Base-by-base conservation (phyloP, 192 early-diverging fungal species). In the Podila minutissima region DNA sequence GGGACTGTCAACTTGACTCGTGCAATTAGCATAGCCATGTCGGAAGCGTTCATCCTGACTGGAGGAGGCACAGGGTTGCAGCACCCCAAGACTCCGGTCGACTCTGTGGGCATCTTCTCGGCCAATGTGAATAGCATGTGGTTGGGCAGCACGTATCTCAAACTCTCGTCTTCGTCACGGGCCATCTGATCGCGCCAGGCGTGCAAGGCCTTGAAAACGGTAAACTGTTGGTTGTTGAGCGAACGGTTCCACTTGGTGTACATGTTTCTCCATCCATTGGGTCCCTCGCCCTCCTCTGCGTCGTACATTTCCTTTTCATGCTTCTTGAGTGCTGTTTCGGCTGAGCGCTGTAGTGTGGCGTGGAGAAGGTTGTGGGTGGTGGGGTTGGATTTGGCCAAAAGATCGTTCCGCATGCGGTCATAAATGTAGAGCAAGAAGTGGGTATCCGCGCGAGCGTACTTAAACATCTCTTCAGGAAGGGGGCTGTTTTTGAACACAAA, bases 371-470 rank as follows among this genome's bases (percentile, higher is more conserved):
- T 93, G 66, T 88, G 86, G 6, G 89, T 89, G 6, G 86, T 89
- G 0, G 86, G 83, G 74, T 91, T 85, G 29, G 92, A 92, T 24
- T 88, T 83, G 48, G 74, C 75, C 35, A 99, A 59, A 13, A 98
- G 82, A 51, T 96, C 95, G 66, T 92, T 92, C 41, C 96, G 90
- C 92, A 99, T 92, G 24, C 91, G 86, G 86, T 99, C 97, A 74
- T 91, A 99, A 31, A 99, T 93, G 75, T 97, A 96, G 20, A 98
- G 87, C 29, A 99, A 87, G 71, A 94, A 99, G 73, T 99, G 98
- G 22, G 98, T 99, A 83, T 99, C 98, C 13, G 90, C 87, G 17
- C 96, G 89, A 1, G 98, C 98, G 81, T 99, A 99, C 19, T 83
- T 81, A 66, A 96, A 60, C 97, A 99, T 97, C 72, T 98, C 97